Conservation (phyloP, 345 rosid genomes). For the Rhodomyrtus tomentosa region DNA sequence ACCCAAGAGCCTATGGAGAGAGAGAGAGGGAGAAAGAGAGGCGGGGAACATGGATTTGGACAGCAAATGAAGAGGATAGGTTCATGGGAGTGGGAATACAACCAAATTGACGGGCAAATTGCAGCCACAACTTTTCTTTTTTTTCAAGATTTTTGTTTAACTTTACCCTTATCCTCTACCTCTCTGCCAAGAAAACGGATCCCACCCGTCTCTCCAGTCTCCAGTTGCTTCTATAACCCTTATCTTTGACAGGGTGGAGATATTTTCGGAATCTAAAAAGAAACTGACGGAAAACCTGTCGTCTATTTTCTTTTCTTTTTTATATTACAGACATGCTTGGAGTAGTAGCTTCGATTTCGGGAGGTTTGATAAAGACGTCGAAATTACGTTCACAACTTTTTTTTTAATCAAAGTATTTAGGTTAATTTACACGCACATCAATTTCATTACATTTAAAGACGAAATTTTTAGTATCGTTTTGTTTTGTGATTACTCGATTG, state of each 20-base stretch:
- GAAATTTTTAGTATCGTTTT: no score
- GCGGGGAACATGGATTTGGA: not conserved
- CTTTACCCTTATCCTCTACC: not conserved
- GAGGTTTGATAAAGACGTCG: not conserved
- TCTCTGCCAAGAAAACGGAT: slow-evolving; percentile 15
- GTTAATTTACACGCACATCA: no score
- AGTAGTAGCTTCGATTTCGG: not conserved
- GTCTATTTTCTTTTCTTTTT: no score
- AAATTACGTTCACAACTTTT: no score
- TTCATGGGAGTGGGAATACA: slow-evolving; percentile 19
- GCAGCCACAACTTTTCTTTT: slow-evolving; percentile 48
- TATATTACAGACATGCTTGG: not conserved
- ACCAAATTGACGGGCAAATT: slow-evolving; percentile 30
- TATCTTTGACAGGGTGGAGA: slow-evolving; percentile 25
- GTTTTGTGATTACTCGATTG: no score
- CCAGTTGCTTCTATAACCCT: slow-evolving; percentile 21
- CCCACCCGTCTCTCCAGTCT: slow-evolving; percentile 21
- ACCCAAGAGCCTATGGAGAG: not conserved
- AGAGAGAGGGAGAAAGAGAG: slow-evolving; percentile 1
- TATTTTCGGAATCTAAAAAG: not conserved
- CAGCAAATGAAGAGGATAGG: slow-evolving; percentile 17
- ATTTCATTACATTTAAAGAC: no score
- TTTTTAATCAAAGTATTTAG: no score
- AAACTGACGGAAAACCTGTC: not conserved
- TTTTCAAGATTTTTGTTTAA: slow-evolving; percentile 7